Evolutionary conservation across 2,329 filamentous ascomycete species (phyloP).

Genomic region (Pseudocercospora musae): DNA sequence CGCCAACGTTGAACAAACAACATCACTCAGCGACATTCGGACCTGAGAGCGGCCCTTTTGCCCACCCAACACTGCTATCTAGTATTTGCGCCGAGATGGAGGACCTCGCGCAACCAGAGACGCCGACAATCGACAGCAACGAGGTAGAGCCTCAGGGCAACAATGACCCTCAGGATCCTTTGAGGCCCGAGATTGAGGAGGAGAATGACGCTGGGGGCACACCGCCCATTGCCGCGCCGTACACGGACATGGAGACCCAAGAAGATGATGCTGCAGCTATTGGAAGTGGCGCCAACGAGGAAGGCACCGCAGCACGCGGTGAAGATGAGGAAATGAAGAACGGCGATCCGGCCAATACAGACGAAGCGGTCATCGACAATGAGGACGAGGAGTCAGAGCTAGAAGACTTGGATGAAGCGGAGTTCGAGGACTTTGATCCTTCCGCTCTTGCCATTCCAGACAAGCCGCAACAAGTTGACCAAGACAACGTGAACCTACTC

Average conservation of each 20-base stretch:
- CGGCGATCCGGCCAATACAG: slow-evolving; percentile 21
- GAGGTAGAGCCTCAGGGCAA: slow-evolving; percentile 46
- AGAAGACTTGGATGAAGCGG: slow-evolving; percentile 62
- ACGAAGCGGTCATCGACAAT: slow-evolving; percentile 40
- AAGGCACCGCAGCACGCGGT: slow-evolving; percentile 18
- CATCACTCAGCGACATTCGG: neutral
- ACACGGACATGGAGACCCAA: slow-evolving; percentile 46
- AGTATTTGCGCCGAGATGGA: slow-evolving; percentile 36
- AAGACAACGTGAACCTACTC: slow-evolving; percentile 58
- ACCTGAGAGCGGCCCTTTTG: neutral
- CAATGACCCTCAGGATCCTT: slow-evolving; percentile 45
- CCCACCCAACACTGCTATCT: neutral
- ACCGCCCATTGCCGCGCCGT: slow-evolving; percentile 42
- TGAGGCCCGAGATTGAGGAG: slow-evolving; percentile 48
- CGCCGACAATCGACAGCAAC: slow-evolving; percentile 40
- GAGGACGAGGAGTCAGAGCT: slow-evolving; percentile 60
- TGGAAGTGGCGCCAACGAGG: slow-evolving; percentile 18
- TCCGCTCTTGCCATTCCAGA: slow-evolving; percentile 60
- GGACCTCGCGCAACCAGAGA: slow-evolving; percentile 38
- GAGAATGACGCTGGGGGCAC: slow-evolving; percentile 44
- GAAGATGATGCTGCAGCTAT: slow-evolving; percentile 36
- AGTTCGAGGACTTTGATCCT: slow-evolving; percentile 64
- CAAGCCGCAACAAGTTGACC: slow-evolving; percentile 58
- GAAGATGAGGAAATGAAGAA: slow-evolving; percentile 29
- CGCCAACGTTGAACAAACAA: neutral